Conservation (phyloP, 2,329 filamentous ascomycete species). For the Trichophyton mentagrophytes region DNA sequence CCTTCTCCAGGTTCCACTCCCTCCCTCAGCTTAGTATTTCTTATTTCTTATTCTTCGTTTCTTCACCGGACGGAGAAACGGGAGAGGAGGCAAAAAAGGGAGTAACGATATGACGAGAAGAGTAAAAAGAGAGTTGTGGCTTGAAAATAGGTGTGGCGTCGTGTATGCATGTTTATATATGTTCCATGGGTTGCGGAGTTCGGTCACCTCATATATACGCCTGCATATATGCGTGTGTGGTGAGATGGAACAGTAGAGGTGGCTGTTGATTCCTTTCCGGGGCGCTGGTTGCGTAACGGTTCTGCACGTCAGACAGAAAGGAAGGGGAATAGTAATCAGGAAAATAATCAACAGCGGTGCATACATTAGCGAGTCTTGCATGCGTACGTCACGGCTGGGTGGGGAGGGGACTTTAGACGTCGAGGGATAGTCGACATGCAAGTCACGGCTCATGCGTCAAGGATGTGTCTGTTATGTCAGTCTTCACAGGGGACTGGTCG, state of each 20-base stretch:
- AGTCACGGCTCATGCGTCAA: not conserved
- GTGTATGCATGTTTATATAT: not conserved
- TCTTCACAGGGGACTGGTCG: not conserved
- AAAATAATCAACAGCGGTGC: not conserved
- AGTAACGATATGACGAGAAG: not conserved
- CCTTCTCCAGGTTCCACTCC: not conserved
- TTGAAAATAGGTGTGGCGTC: not conserved
- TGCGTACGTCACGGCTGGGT: not conserved
- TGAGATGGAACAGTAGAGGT: not conserved
- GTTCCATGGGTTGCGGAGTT: not conserved
- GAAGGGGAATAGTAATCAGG: not conserved
- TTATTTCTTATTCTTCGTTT: not conserved
- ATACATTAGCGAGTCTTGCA: not conserved
- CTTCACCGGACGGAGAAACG: not conserved
- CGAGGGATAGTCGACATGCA: not conserved
- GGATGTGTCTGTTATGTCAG: too few relatives aligned
- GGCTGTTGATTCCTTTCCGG: not conserved
- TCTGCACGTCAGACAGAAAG: not conserved
- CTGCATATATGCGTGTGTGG: not conserved
- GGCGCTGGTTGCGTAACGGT: not conserved
- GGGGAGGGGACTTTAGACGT: not conserved
- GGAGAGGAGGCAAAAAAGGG: not conserved
- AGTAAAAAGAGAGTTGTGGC: not conserved
- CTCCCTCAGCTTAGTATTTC: too few relatives aligned
- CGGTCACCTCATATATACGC: not conserved